A percentile compares a stretch with the other conserved stretches of the same genome.
phyloP scores from a whole-genome alignment of 2,329 filamentous ascomycete species.

The Calonectria leucothoes region DNA sequence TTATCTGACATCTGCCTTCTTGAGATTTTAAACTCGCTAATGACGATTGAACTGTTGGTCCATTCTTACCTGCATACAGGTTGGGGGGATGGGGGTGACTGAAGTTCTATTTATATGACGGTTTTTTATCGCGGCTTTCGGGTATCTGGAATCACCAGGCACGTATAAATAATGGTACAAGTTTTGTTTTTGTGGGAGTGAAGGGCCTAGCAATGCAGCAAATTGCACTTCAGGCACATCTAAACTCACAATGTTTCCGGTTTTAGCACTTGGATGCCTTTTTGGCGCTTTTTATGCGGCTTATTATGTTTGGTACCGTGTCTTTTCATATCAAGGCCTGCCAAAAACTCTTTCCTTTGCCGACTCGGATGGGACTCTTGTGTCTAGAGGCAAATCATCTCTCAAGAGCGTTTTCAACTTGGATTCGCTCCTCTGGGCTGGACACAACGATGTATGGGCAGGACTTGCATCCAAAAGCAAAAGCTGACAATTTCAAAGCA shows the following conservation, averaged over 20 bases:
- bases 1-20: background rate
- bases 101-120: background rate
- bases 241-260: background rate
- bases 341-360: background rate
- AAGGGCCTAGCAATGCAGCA: background rate
- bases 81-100: background rate
- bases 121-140: background rate
- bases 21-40: background rate
- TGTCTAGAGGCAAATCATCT: background rate
- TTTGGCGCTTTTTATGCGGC: background rate
- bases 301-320: background rate
- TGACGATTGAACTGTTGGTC: background rate
- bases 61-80: background rate
- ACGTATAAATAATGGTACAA: background rate
- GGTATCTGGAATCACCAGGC: background rate
- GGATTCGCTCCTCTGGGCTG: background rate
- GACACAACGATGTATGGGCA: background rate
- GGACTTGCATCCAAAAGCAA: no score
- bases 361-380: background rate
- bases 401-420: background rate
- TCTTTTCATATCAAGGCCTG: background rate
- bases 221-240: background rate
- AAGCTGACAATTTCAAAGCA: background rate
- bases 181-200: background rate
- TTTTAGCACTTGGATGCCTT: background rate